Evolutionary conservation across 441 rosid species (phyloP).

Genomic region (Mallotus repandus): DNA sequence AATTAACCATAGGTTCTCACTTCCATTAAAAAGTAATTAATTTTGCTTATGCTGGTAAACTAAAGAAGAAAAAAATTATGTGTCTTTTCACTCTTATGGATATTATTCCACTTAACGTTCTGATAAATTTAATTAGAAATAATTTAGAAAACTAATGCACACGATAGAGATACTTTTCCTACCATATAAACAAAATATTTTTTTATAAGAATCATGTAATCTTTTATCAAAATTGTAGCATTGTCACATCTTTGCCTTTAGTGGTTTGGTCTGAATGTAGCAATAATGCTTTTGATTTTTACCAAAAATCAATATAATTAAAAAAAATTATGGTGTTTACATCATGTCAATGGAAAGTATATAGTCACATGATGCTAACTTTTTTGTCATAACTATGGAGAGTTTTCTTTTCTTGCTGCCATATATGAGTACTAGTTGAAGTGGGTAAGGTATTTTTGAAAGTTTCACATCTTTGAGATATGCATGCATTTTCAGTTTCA

Average conservation of each 20-base stretch:
- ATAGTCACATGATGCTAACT: background rate
- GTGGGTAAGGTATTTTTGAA: background rate
- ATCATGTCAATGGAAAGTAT: background rate
- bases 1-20: background rate
- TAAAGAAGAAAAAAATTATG: too few relatives aligned
- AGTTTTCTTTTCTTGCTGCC: too few relatives aligned
- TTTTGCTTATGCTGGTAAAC: background rate
- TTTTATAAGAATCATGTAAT: too few relatives aligned
- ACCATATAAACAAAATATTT: too few relatives aligned
- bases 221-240: too few relatives aligned
- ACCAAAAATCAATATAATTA: background rate
- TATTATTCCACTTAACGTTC: too few relatives aligned
- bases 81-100: too few relatives aligned
- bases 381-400: background rate
- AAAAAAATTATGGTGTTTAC: background rate
- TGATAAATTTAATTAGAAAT: too few relatives aligned
- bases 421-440: background rate
- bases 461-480: background rate
- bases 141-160: too few relatives aligned
- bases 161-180: too few relatives aligned
- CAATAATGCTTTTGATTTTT: background rate
- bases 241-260: background rate
- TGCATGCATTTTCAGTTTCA: slow-evolving; percentile 13
- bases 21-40: too few relatives aligned
- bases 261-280: background rate